These are phyloP conservation scores for Didymella keratinophila DNA, from an alignment of 2,329 filamentous ascomycete genomes.

Conservation along the genomic window DNA sequence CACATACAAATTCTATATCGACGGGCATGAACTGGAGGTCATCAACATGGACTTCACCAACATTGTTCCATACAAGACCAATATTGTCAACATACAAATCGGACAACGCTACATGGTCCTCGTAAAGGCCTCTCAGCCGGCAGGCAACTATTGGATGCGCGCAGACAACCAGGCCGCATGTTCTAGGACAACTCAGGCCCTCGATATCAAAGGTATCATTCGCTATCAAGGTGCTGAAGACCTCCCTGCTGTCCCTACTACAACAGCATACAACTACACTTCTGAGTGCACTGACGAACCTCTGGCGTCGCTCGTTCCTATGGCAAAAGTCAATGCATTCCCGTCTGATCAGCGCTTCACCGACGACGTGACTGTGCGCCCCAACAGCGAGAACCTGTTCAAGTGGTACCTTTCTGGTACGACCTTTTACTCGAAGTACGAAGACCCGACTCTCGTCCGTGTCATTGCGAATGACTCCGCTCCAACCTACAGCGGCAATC, in stretches of 20 bases:
- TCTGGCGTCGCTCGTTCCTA: neutral
- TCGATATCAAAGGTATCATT: neutral
- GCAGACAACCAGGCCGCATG: neutral
- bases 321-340: neutral
- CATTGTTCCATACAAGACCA: conserved; percentile 28
- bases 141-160: neutral
- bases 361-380: neutral
- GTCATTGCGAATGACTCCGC: neutral
- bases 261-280: neutral
- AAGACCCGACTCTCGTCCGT: neutral
- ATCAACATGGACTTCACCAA: conserved; percentile 52
- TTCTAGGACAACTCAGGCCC: neutral
- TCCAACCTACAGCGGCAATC: neutral
- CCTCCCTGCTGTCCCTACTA: neutral
- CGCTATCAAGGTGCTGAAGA: neutral
- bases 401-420: neutral
- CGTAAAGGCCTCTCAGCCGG: neutral
- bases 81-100: neutral
- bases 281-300: neutral
- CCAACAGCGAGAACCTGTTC: neutral
- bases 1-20: conserved; percentile 50
- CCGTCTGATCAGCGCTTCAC: neutral
- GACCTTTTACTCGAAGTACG: neutral
- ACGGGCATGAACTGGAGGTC: conserved; percentile 49
- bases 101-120: neutral